Conservation (phyloP, 75 land plant species). For the Sequoia sempervirens region DNA sequence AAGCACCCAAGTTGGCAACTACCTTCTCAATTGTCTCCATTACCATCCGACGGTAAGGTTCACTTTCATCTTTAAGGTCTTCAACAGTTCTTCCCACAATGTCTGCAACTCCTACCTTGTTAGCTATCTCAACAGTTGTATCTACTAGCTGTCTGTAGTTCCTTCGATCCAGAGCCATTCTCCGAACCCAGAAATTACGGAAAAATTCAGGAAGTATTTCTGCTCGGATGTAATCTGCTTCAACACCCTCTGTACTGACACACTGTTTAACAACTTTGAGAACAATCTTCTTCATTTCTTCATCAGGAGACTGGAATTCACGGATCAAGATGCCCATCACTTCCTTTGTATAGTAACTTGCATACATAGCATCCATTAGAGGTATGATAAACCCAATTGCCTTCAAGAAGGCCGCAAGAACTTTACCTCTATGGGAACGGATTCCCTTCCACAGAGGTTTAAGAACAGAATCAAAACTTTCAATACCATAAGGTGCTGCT, state of each 20-base stretch:
- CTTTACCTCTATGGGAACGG: too few relatives aligned
- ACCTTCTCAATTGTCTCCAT: constrained; percentile 99
- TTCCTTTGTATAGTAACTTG: too few relatives aligned
- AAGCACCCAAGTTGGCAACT: constrained; percentile 88
- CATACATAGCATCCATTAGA: too few relatives aligned
- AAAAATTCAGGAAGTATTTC: constrained; percentile 96
- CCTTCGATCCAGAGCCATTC: constrained; percentile 97
- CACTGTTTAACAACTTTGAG: constrained; percentile 97
- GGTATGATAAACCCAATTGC: too few relatives aligned
- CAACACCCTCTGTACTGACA: constrained; percentile 99
- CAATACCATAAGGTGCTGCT: too few relatives aligned
- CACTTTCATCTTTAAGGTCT: constrained; percentile 98
- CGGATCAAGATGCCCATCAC: too few relatives aligned
- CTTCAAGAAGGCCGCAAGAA: too few relatives aligned
- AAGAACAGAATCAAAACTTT: too few relatives aligned
- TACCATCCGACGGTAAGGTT: constrained; percentile 95
- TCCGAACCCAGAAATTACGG: constrained; percentile 87
- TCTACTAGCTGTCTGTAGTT: constrained; percentile 96
- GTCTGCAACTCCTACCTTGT: constrained; percentile 97
- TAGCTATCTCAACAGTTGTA: constrained; percentile 95
- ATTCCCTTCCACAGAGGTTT: too few relatives aligned
- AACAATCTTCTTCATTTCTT: constrained; percentile 61
- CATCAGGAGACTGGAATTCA: too few relatives aligned
- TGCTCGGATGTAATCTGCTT: constrained; percentile 77
- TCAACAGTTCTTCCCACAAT: constrained; percentile 98